Base-by-base conservation (phyloP, 805 yeast species). In the Sugiyamaella chiloensis region DNA sequence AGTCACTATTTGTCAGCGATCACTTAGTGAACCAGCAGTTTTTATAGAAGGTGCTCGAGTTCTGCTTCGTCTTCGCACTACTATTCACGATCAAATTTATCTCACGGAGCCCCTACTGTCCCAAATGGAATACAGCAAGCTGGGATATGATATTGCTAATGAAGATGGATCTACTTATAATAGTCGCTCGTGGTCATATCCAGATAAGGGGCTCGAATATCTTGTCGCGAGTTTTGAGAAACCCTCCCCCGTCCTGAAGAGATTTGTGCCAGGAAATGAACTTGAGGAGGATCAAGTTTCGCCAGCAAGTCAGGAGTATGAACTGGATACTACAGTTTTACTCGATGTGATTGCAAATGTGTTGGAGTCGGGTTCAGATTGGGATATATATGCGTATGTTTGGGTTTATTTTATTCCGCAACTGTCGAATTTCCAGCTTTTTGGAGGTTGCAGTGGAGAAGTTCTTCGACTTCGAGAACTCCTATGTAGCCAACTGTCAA, bases 351-450 rank as follows among this genome's bases (percentile, higher is more conserved):
- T 81, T 4, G 60, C 75, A 8, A 64, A 67, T 5, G 69, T 81
- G 0, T 58, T 85, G 53, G 74, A 75, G 9, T 68, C 70, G 2
- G 80, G 80, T 32, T 69, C 76, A 14, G 75, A 76, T 50, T 86
- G 91, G 93, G 91, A 84, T 52, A 60, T 79, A 0, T 86, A 81
- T 61, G 79, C 89, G 0, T 83, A 71, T 57, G 63, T 80, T 1
- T 69, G 83, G 71, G 78, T 85, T 0, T 87, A 84, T 61, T 71
- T 85, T 46, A 81, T 88, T 56, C 78, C 87, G 0, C 95, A 86
- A 57, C 58, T 87, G 24, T 70, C 85, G 8, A 82, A 80, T 55
- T 60, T 80, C 52, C 65, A 64, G 11, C 65, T 87, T 6, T 83
- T 83, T 53, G 62, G 66, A 27, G 63, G 68, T 2, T 67, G 74